These are phyloP conservation scores for Diplodia mutila DNA, from an alignment of 2,329 filamentous ascomycete species.

Conservation along the genomic window DNA sequence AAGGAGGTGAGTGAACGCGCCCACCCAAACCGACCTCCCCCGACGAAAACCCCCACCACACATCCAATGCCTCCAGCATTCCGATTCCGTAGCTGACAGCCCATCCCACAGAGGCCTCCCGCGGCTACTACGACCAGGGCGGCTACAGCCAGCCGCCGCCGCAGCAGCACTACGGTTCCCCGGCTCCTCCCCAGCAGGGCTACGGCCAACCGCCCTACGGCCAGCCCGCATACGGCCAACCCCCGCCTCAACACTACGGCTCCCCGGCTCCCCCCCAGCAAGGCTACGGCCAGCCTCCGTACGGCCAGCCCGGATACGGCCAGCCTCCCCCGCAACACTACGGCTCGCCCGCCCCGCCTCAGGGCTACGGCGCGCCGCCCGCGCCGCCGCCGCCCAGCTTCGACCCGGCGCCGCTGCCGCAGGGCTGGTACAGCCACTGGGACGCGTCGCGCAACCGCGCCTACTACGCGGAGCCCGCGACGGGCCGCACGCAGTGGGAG, in stretches of 20 bases:
- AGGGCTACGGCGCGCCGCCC: conserved; percentile 31
- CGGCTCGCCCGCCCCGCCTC: conserved; percentile 13
- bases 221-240: conserved; percentile 30
- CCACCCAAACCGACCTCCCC: neutral
- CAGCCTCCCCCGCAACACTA: conserved; percentile 33
- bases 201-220: conserved; percentile 35
- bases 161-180: conserved; percentile 27
- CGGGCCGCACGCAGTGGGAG: conserved; percentile 68
- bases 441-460: conserved; percentile 65
- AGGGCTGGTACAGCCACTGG: conserved; percentile 67
- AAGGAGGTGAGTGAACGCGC: conserved; percentile 27
- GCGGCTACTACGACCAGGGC: conserved; percentile 27
- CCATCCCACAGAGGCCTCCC: conserved; percentile 16
- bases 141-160: conserved; percentile 30
- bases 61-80: neutral
- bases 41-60: neutral
- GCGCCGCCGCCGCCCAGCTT: conserved; percentile 38
- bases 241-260: conserved; percentile 31
- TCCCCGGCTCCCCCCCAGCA: conserved; percentile 14
- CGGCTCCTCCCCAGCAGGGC: conserved; percentile 26
- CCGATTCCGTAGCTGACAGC: neutral
- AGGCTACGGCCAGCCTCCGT: conserved; percentile 34
- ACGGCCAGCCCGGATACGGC: conserved; percentile 26
- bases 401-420: conserved; percentile 56
- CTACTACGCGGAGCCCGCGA: conserved; percentile 67